These are phyloP conservation scores for Pisolithus thermaeus DNA, from an alignment of 1,284 basidiomycete genomes.

Conservation along the genomic window DNA sequence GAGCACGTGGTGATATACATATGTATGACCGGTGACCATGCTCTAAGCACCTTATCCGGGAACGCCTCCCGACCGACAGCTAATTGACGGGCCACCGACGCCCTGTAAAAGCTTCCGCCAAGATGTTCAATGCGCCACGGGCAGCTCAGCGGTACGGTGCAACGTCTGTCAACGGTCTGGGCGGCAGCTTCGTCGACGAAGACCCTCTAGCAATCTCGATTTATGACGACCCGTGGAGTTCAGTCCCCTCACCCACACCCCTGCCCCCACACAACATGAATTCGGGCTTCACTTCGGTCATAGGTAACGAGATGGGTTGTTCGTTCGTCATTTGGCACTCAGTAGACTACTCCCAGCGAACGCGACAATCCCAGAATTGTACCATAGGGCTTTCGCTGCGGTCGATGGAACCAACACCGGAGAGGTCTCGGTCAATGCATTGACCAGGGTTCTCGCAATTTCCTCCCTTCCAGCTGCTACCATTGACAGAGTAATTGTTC, in stretches of 20 bases:
- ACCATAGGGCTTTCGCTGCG: slow-evolving; percentile 65
- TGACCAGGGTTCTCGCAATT: slow-evolving; percentile 73
- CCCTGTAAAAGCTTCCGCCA: slow-evolving; percentile 5
- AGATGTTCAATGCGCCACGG: slow-evolving; percentile 77
- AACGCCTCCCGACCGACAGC: neutral
- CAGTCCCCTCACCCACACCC: slow-evolving; percentile 70
- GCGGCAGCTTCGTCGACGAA: slow-evolving; percentile 68
- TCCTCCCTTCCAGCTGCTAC: slow-evolving; percentile 74
- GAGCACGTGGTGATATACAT: neutral
- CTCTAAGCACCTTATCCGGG: neutral
- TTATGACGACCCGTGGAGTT: slow-evolving; percentile 86
- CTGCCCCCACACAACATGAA: slow-evolving; percentile 46
- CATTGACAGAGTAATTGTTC: slow-evolving; percentile 61
- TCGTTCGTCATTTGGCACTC: slow-evolving; percentile 3
- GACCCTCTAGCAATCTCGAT: slow-evolving; percentile 71
- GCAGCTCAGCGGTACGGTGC: slow-evolving; percentile 59
- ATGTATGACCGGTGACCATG: neutral
- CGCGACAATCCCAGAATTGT: slow-evolving; percentile 75
- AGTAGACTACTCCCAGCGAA: slow-evolving; percentile 41
- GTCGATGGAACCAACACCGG: slow-evolving; percentile 65
- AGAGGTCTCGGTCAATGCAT: slow-evolving; percentile 72
- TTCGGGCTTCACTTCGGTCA: slow-evolving; percentile 61
- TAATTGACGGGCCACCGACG: slow-evolving; percentile 6
- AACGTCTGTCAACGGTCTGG: slow-evolving; percentile 52
- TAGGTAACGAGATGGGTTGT: slow-evolving; percentile 40